A percentile compares a stretch with the other conserved stretches of the same genome.
phyloP scores from a whole-genome alignment of 2,329 filamentous ascomycete species.

The Aspergillus ochraceoroseus region DNA sequence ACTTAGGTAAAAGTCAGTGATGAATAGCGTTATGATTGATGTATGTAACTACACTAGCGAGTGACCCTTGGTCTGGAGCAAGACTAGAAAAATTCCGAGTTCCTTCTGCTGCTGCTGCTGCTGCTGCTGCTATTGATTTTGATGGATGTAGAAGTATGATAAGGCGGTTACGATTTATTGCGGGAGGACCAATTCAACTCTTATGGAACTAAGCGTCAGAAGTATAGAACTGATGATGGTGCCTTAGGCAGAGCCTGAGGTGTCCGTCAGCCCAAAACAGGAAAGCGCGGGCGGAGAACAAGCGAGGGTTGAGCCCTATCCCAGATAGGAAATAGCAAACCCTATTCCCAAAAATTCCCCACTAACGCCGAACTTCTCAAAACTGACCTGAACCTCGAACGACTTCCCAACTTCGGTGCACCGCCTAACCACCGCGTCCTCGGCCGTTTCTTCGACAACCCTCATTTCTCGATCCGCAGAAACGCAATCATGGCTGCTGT shows the following conservation, averaged over 20 bases:
- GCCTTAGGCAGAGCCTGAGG: slow-evolving; percentile 11
- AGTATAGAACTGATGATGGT: slow-evolving; percentile 2
- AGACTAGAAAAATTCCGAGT: slow-evolving; percentile 1
- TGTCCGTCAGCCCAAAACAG: slow-evolving; percentile 20
- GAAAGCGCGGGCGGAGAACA: slow-evolving; percentile 24
- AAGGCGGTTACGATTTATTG: too few species aligned
- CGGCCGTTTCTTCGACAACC: slow-evolving; percentile 36
- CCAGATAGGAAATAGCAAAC: slow-evolving; percentile 31
- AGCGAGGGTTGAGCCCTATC: slow-evolving; percentile 43
- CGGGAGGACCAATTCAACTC: too few species aligned
- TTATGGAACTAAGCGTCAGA: neutral
- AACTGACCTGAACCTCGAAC: slow-evolving; percentile 33
- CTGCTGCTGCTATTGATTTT: neutral
- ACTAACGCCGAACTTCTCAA: slow-evolving; percentile 37
- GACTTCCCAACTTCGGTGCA: slow-evolving; percentile 27
- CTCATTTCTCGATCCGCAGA: slow-evolving; percentile 31
- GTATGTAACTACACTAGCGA: slow-evolving; percentile 11
- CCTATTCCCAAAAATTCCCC: slow-evolving; percentile 37
- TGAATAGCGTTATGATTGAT: slow-evolving; percentile 3
- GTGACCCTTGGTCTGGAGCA: slow-evolving; percentile 7
- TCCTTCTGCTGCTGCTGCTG: too few species aligned
- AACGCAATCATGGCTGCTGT: slow-evolving; percentile 48
- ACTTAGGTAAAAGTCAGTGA: neutral
- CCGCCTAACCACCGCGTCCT: slow-evolving; percentile 27
- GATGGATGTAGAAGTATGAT: slow-evolving; percentile 1